Base-by-base conservation (phyloP, 352 stramenopile genomes). In the Globisporangium canariense region DNA sequence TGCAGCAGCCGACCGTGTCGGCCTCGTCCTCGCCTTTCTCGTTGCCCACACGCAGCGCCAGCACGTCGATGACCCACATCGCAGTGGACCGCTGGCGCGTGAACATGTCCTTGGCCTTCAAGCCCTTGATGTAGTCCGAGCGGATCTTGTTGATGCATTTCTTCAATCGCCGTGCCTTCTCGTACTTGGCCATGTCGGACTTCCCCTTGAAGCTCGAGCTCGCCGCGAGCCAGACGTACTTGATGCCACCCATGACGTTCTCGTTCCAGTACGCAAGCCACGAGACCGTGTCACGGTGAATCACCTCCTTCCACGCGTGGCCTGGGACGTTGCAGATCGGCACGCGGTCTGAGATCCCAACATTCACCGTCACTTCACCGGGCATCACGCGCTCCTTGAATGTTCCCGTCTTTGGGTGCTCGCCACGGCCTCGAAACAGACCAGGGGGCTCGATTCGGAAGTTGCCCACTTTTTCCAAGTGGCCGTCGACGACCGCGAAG, bases 11-110 rank as follows among this genome's bases (percentile, higher is more conserved):
- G 18, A 99, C 98, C 3, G 98, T 99, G 71, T 99, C 98, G 47
- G 98, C 98, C 68, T 99, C 96, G 52, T 98, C 96, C 28, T 98
- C 98, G 62, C 97, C 97, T 71, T 99, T 99, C 69, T 99, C 98
- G 61, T 98, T 98, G 62, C 98, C 98, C 18, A 99, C 98, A 98
- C 98, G 97, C 65, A 99, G 79, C 8, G 98, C 98, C n/a, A 99
- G 77, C 47, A 97, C 79, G 87, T 99, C 98, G 73, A 99, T 99
- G 43, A 99, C 95, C 97, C 97, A 99, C 87, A 99, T 99, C n/a
- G 97, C 97, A 32, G 97, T 99, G 1, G 95, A 98, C 14, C 98
- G 86, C 73, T 99, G 97, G 60, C 87, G 83, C 20, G 79, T 90
- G 54, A 94, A 93, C 74, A 91, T 89, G 65, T 98, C 93, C 67